A percentile compares a stretch with the other conserved stretches of the same genome.
phyloP scores from a whole-genome alignment of 2,329 filamentous ascomycete species.

The Fusarium beomiforme region DNA sequence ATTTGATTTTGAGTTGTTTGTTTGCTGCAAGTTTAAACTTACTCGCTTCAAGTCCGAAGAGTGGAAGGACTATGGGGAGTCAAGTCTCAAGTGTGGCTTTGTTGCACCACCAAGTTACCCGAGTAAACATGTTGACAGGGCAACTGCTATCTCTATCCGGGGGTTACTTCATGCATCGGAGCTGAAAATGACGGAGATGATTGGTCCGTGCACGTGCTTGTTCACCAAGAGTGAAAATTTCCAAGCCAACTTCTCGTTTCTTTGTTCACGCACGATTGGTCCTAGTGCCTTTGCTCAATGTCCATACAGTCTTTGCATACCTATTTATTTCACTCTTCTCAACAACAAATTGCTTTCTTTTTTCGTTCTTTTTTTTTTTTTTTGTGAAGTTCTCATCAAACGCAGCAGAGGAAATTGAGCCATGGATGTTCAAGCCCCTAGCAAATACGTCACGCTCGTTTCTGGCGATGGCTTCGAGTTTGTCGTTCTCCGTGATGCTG shows the following conservation, averaged over 20 bases:
- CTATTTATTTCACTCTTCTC: conserved; percentile 14
- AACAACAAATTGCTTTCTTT: neutral
- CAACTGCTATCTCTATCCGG: conserved; percentile 41
- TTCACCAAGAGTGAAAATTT: conserved; percentile 31
- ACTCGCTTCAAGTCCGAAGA: conserved; percentile 21
- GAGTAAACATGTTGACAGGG: conserved; percentile 50
- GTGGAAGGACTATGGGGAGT: conserved; percentile 36
- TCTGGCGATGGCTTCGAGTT: conserved; percentile 82
- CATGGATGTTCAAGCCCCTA: conserved; percentile 47
- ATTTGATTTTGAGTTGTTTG: conserved; percentile 23
- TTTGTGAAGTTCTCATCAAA: neutral
- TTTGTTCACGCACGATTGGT: conserved; percentile 5
- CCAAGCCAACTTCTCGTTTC: conserved; percentile 5
- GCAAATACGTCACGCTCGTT: conserved; percentile 81
- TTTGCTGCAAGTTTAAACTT: conserved; percentile 32
- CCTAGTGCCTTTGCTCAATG: conserved; percentile 17
- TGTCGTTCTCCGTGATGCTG: conserved; percentile 76
- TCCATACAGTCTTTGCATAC: conserved; percentile 9
- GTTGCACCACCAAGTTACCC: conserved; percentile 43
- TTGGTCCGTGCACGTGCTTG: conserved; percentile 37
- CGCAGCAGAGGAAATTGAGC: neutral
- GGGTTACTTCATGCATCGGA: conserved; percentile 11
- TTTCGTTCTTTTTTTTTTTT: conserved; percentile 5
- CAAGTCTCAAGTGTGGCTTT: conserved; percentile 40
- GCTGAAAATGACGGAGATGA: conserved; percentile 26